Percentiles rank a stretch among this genome's conserved stretches.
Conservation (phyloP, 305 asterid genomes). For the Solanum hybrid region DNA sequence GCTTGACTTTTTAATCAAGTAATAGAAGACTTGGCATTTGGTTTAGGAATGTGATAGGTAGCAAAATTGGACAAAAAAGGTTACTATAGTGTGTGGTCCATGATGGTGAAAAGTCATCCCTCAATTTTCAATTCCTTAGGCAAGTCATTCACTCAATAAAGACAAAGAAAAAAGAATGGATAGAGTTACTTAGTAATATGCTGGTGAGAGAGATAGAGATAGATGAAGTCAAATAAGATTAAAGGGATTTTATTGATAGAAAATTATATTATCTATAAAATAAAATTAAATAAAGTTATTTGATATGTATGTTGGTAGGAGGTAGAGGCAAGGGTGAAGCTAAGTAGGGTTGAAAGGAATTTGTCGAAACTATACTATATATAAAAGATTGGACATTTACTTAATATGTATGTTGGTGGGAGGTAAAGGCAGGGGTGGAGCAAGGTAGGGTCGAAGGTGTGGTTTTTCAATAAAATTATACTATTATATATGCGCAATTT, state of each 20-base stretch:
- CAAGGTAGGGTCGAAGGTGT: no score
- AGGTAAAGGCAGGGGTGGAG: no score
- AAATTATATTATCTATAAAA: no score
- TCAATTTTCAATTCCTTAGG: not conserved
- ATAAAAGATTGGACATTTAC: no score
- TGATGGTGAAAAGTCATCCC: not conserved
- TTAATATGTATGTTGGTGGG: no score
- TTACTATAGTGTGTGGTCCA: not conserved
- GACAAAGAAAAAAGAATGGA: not conserved
- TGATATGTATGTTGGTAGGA: no score
- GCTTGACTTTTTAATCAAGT: not conserved
- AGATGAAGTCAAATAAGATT: accelerated
- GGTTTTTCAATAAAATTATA: no score
- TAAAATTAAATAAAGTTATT: no score
- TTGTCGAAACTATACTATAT: no score
- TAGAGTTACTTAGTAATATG: not conserved
- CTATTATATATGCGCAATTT: no score
- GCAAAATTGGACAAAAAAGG: not conserved
- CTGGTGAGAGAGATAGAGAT: not conserved
- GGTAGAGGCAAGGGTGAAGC: no score
- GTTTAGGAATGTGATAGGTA: not conserved
- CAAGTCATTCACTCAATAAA: not conserved
- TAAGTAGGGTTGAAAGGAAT: no score
- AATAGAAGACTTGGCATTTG: not conserved
- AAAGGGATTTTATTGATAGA: accelerated